phyloP scores from a whole-genome alignment of 2,329 filamentous ascomycete genomes.

The Pseudovirgaria hyperparasitica region DNA sequence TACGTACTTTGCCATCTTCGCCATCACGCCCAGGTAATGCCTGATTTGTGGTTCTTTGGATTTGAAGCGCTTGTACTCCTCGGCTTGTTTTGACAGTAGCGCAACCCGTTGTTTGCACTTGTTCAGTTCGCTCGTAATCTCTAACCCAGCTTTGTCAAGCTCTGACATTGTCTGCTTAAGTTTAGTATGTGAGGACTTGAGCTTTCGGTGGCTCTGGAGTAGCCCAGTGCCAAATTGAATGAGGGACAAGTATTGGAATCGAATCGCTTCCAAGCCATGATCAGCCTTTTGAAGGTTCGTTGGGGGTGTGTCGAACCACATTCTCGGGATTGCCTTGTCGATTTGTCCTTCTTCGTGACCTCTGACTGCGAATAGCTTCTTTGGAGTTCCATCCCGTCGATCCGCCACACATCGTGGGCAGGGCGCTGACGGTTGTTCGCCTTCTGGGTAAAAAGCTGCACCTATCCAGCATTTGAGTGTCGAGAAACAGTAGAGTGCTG shows the following conservation, averaged over 20 bases:
- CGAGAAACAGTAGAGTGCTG: not conserved
- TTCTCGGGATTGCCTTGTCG: slow-evolving; percentile 29
- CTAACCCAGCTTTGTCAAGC: not conserved
- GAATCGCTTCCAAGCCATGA: slow-evolving; percentile 28
- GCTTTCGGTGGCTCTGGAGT: slow-evolving; percentile 1
- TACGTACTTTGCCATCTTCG: slow-evolving; percentile 1
- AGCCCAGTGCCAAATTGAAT: slow-evolving; percentile 16
- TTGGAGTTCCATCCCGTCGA: slow-evolving; percentile 19
- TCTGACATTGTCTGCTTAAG: too few species aligned
- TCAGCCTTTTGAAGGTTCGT: slow-evolving; percentile 23
- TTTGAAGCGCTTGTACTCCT: slow-evolving; percentile 8
- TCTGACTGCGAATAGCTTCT: slow-evolving; percentile 31
- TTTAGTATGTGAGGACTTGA: too few species aligned
- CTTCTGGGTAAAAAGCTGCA: slow-evolving; percentile 31
- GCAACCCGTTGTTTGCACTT: slow-evolving; percentile 8
- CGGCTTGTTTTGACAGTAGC: slow-evolving; percentile 9
- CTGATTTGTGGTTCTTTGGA: slow-evolving; percentile 17
- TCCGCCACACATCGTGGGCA: slow-evolving; percentile 33
- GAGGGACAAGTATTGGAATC: slow-evolving; percentile 34
- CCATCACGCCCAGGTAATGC: slow-evolving; percentile 12
- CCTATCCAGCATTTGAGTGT: too few species aligned
- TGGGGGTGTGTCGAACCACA: slow-evolving; percentile 33
- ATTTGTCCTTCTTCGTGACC: slow-evolving; percentile 29
- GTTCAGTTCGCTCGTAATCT: slow-evolving; percentile 9
- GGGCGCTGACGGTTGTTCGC: slow-evolving; percentile 25